Base-by-base conservation (phyloP, 352 stramenopile genomes). In the Phytophthora uliginosa region DNA sequence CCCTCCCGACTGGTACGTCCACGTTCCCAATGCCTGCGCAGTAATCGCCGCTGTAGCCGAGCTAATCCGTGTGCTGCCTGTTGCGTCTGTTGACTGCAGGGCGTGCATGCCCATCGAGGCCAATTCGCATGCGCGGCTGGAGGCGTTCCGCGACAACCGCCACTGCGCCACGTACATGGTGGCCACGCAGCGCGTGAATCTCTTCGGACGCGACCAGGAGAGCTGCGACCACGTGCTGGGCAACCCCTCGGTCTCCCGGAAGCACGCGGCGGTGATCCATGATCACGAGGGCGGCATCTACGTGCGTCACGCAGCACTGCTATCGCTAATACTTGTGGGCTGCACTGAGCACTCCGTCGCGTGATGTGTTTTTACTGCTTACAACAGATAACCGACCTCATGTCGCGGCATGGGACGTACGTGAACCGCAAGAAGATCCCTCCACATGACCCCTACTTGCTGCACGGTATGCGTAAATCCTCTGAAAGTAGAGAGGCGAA, bases 111-210 rank as follows among this genome's bases (percentile, higher is more conserved):
- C 89, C 4, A 52, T 92, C 4, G 87, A 93, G 38, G 59, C 70
- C 45, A 94, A 92, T 62, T 78, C 80, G 2, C 87, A 95, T 76
- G 87, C 86, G 22, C 76, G 89, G 36, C 72, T 95, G 18, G 89
- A 95, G 40, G 89, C 89, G 24, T 95, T 88, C 60, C 83, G 87
- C 24, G 87, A 95, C 57, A 87, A 76, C 57, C 83, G 86, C 24
- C 89, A 95, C 58, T 96, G 89, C 58, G 89, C 87, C 18, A 96
- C 89, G 57, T 95, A 96, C 74, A 93, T 96, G 86, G 81, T 96
- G 56, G 79, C 86, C 34, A 96, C 87, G 53, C 91, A 96, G 63
- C 81, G 82, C 34, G 85, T 97, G 45, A 96, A 91, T 63, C 64
- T 95, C 38, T 95, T 97, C 61, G 90, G 90, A 0, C 90, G 90